Evolutionary conservation across 2,329 filamentous ascomycete genomes (phyloP).

Genomic region (Ophiostoma tasmaniense): DNA sequence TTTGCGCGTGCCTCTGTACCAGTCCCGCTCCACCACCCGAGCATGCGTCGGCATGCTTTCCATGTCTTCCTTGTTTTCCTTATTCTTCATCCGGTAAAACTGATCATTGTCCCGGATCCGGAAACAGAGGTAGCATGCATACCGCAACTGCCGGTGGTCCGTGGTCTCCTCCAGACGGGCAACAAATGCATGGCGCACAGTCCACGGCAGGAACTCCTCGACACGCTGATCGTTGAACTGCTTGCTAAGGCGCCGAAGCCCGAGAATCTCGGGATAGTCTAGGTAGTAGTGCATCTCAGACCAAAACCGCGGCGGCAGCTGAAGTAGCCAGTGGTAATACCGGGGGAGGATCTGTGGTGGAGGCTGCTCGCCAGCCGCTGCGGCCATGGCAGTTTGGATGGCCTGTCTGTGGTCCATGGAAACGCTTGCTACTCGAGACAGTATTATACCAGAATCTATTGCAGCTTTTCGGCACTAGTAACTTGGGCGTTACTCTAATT

Average conservation of each 20-base stretch:
- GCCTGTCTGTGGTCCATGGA: background rate
- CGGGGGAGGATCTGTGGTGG: background rate
- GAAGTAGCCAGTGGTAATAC: constrained; percentile 18
- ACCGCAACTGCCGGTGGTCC: background rate
- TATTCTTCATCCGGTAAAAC: constrained; percentile 12
- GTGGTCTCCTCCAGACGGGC: constrained; percentile 2
- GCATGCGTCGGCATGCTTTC: constrained; percentile 8
- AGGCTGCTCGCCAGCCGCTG: constrained; percentile 7
- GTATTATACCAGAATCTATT: background rate
- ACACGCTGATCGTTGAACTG: constrained; percentile 15
- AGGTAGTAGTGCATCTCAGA: constrained; percentile 19
- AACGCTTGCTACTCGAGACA: background rate
- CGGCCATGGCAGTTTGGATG: constrained; percentile 9
- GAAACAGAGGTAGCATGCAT: constrained; percentile 22
- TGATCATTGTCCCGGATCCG: constrained; percentile 15
- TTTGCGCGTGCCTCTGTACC: constrained; percentile 16
- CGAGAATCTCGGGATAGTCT: constrained; percentile 19
- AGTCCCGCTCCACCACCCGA: constrained; percentile 17
- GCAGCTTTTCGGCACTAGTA: background rate
- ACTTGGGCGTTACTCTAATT: background rate
- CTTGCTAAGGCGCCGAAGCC: constrained; percentile 13
- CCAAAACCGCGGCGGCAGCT: constrained; percentile 19
- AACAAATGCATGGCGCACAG: constrained; percentile 13
- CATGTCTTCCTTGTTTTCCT: too few relatives aligned
- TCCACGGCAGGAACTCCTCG: constrained; percentile 18